Base-by-base conservation (phyloP, 371 early-diverging fungal species). In the Ordospora pajunii region DNA sequence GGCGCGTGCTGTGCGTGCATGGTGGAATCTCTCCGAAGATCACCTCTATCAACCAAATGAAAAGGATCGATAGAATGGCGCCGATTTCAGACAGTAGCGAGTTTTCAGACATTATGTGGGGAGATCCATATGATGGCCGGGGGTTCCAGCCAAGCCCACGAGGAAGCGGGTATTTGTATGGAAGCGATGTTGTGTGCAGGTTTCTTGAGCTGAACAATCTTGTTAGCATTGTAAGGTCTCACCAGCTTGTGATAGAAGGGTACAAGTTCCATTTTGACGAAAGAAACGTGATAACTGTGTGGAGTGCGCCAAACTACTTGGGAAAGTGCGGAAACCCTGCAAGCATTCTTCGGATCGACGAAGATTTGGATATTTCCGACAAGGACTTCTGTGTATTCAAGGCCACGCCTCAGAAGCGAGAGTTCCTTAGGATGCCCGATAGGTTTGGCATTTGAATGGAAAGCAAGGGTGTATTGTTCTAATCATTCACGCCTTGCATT, bases 271-370 rank as follows among this genome's bases (percentile, higher is more conserved):
- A 84, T 64, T 82, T 75, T 68, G 42, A 42, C 14, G 79, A 80
- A 37, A 70, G 67, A 69, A 79, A 69, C 45, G 68, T 68, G 25
- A 75, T 84, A 0, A 86, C 86, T 70, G 80, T 86, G 2, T 86
- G 84, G 84, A 76, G 79, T 70, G 86, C 86, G 22, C 86, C 86
- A 11, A 76, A 86, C 67, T 86, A 84, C 75, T 79, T 83, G 68
- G 77, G 79, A 48, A 73, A 80, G 48, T 80, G 76, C 70, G 78
- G 74, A 37, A 86, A 86, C 70, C 85, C 75, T 27, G 85, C 77
- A 32, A 74, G 73, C 25, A 66, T 85, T 51, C 69, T 83, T 7
- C 40, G 49, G 17, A 63, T 85, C n/a, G 76, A 73, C 43, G 67
- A 77, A 49, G 76, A 75, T 63, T 48, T 77, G 32, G 32, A 50